These are phyloP conservation scores for Beauveria rudraprayagi DNA, from an alignment of 2,329 filamentous ascomycete species.

Conservation along the genomic window DNA sequence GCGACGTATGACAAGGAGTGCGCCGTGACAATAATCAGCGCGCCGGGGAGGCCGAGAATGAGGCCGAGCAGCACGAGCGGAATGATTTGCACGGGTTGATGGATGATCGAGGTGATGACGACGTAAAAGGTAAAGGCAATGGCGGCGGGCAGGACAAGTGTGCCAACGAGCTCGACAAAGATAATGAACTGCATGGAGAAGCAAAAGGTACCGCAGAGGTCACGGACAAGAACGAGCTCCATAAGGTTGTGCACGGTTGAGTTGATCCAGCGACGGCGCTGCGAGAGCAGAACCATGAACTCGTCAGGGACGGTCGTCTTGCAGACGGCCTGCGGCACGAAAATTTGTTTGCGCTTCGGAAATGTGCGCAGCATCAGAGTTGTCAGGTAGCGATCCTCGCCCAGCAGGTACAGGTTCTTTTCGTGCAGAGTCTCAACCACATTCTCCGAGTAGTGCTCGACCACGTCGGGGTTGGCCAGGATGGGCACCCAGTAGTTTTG, in stretches of 20 bases:
- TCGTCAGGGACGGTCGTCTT: conserved; percentile 94
- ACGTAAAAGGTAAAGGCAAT: conserved; percentile 97
- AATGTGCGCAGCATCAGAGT: conserved; percentile 98
- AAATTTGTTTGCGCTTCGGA: conserved; percentile 97
- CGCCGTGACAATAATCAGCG: conserved; percentile 88
- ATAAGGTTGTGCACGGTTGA: conserved; percentile 98
- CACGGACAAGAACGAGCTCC: conserved; percentile 90
- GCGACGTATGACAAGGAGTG: conserved; percentile 85
- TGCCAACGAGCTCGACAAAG: conserved; percentile 90
- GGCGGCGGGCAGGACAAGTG: conserved; percentile 87
- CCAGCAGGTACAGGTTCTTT: conserved; percentile 87
- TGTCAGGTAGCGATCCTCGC: conserved; percentile 90
- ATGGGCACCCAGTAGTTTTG: conserved; percentile 99
- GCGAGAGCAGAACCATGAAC: conserved; percentile 87
- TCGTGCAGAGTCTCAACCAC: conserved; percentile 97
- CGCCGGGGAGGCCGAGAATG: conserved; percentile 85
- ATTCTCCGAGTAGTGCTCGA: conserved; percentile 98
- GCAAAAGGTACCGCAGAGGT: conserved; percentile 97
- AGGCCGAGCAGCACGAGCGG: conserved; percentile 81
- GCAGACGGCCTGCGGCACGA: conserved; percentile 96
- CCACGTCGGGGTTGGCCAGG: conserved; percentile 93
- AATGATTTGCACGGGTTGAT: conserved; percentile 71
- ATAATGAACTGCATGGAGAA: conserved; percentile 99
- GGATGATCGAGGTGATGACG: conserved; percentile 81
- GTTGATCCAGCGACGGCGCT: conserved; percentile 98